These are phyloP conservation scores for Lasiosphaeriaceae sp. DNA, from an alignment of 495 filamentous ascomycete genomes.

Conservation along the genomic window DNA sequence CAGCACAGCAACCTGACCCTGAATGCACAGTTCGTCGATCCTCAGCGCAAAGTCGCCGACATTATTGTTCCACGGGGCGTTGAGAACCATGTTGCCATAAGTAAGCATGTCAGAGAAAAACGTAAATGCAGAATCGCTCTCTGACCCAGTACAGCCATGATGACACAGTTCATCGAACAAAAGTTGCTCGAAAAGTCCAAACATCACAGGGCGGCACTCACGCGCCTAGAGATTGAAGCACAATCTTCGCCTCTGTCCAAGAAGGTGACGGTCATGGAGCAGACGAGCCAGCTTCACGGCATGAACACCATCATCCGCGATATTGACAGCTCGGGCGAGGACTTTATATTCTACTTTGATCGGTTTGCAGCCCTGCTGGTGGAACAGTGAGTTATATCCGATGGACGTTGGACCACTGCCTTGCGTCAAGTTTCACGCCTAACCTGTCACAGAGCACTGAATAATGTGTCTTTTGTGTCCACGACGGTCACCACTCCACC, in stretches of 20 bases:
- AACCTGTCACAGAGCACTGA: conserved; percentile 56
- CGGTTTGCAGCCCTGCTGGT: conserved; percentile 78
- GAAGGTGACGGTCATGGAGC: conserved; percentile 65
- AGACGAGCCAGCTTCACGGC: conserved; percentile 72
- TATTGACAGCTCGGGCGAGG: conserved; percentile 72
- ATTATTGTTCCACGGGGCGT: conserved; percentile 93
- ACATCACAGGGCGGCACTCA: conserved; percentile 71
- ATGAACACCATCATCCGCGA: conserved; percentile 91
- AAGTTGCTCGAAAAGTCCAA: conserved; percentile 82
- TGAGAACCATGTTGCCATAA: conserved; percentile 87
- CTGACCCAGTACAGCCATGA: conserved; percentile 63
- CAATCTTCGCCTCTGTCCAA: conserved; percentile 67
- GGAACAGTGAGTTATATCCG: conserved; percentile 54
- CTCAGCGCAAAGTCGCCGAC: conserved; percentile 83
- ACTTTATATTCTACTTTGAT: conserved; percentile 97
- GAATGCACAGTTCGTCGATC: conserved; percentile 66
- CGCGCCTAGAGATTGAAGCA: conserved; percentile 62
- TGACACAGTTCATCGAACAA: conserved; percentile 81
- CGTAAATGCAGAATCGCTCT: not conserved
- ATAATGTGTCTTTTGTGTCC: conserved; percentile 62
- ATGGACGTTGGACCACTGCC: no score
- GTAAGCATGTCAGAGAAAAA: conserved; percentile 36
- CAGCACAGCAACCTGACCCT: conserved; percentile 2
- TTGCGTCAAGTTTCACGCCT: conserved; percentile 1
- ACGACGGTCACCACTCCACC: conserved; percentile 64